Evolutionary conservation across 345 rosid genomes (phyloP), one percentile per base, ranked within the genome.

Genomic region (Combretum micranthum): DNA sequence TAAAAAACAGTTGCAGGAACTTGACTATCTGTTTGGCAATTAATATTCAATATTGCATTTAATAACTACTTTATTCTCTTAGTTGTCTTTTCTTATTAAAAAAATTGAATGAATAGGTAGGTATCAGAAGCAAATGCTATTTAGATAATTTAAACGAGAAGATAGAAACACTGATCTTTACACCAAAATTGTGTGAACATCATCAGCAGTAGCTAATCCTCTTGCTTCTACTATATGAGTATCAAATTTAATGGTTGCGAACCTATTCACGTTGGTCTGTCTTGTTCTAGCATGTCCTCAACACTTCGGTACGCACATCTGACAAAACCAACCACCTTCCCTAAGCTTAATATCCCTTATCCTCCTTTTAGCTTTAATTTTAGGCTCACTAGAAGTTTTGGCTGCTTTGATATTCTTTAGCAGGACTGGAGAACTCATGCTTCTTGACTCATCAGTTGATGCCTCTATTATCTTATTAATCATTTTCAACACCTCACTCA

Each of bases 401-500:
- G 37, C 47, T 5, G 50, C n/a, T 4, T 13, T 0, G 26, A 60
- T 25, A 60, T 57, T 82, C 69, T 61, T 79, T 70, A 68, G 52
- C 18, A 85, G 81, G 51, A 52, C 57, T 68, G 58, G 73, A 3
- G 77, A 79, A 44, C 60, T 67, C 61, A 50, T 53, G 46, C 52
- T 32, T 32, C 9, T 11, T 32, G 39, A 32, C 39, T 32, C 10
- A 32, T 32, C 83, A 10, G 73, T 48, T 23, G 86, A 70, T 44
- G 72, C 69, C 45, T 77, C 83, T 22, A 66, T 77, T 47, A 88
- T 77, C 65, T 53, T 58, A 42, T 54, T 80, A 64, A 88, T 73
- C 92, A 78, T 75, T 64, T 75, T 81, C 70, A 91, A 67, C 63
- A 88, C 98, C 72, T 88, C 88, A 44, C 95, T 88, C 98, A 91